Base-by-base conservation (phyloP, 805 yeast species). In the Tetrapisispora namnaoensis region DNA sequence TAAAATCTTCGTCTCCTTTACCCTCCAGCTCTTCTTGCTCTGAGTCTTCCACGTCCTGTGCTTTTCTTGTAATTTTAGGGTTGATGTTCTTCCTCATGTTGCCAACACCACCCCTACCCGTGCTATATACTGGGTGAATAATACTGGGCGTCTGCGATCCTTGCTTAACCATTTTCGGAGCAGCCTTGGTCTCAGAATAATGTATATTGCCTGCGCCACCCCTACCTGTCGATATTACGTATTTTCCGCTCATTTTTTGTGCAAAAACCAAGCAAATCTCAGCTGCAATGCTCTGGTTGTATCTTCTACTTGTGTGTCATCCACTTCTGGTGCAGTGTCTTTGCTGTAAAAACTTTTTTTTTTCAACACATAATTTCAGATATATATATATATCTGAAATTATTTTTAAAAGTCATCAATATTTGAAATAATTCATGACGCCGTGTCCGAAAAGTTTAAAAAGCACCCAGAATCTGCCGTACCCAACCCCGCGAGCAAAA, bases 51-150 rank as follows among this genome's bases (percentile, higher is more conserved):
- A 80, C 86, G 56, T 80, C 89, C 62, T 83, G 89, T 13, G 84
- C 74, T 54, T 71, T 74, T 51, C 89, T 70, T 5, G 86, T 74
- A 44, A 77, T 57, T 44, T 73, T 71, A 1, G 83, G 77, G 60
- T 82, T 79, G 35, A 72, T 72, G 62, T 82, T 83, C 52, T 70
- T 73, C 48, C 79, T 67, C 86, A 83, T 83, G 58, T 83, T 83
- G 5, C 91, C 91, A 45, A 77, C 80, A 7, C 91, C 91, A 7
- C 91, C 91, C 54, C 91, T 72, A 20, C 90, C 91, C 1, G 89
- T 83, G 22, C 85, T 74, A 58, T 78, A 76, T 24, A 77, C 75
- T 28, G 76, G 75, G 18, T 76, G 75, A 22, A 76, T 63, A 32
- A 80, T 69, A 56, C 70, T 75, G 27, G 89, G 88, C 16, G 84